A percentile compares a stretch with the other conserved stretches of the same genome.
Evolutionary conservation across 768 basidiomycete genomes (phyloP).

Genomic region (Chiua virens): DNA sequence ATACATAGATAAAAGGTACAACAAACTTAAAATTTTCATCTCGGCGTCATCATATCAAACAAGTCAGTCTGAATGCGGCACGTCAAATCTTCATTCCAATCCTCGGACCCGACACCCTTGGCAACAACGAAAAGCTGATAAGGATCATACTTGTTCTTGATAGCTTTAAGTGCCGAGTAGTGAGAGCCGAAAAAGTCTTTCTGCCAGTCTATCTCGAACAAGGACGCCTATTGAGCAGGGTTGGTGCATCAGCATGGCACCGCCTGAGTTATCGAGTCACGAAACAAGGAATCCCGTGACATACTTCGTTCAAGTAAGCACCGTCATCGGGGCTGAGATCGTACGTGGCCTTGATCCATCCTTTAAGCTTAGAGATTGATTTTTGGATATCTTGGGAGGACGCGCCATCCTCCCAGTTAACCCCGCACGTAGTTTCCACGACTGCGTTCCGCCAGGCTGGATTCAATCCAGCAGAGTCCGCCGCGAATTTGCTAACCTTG

Average conservation of each 20-base stretch:
- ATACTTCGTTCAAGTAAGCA: conserved; percentile 50
- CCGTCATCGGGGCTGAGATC: conserved; percentile 35
- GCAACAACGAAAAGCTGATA: conserved; percentile 9
- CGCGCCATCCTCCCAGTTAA: conserved; percentile 24
- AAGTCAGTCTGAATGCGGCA: too few relatives aligned
- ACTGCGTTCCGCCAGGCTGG: conserved; percentile 49
- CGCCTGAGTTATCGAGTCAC: too few relatives aligned
- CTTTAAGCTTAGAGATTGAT: conserved; percentile 9
- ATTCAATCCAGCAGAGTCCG: conserved; percentile 43
- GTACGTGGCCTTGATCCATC: conserved; percentile 26
- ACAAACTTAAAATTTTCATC: too few relatives aligned
- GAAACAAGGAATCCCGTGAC: conserved; percentile 3
- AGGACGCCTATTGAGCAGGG: conserved; percentile 36
- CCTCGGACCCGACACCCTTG: conserved; percentile 28
- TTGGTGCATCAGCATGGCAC: too few relatives aligned
- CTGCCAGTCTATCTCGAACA: conserved; percentile 41
- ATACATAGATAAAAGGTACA: too few relatives aligned
- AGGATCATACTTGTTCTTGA: conserved; percentile 35
- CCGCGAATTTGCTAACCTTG: conserved; percentile 36
- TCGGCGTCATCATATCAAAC: too few relatives aligned
- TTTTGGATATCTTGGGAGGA: conserved; percentile 14
- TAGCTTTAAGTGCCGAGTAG: conserved; percentile 37
- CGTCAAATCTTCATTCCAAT: conserved; percentile 14
- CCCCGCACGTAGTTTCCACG: conserved; percentile 25
- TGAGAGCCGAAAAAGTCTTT: conserved; percentile 48